Evolutionary conservation across 2,329 filamentous ascomycete species (phyloP).

Genomic region (Talaromyces marneffei): DNA sequence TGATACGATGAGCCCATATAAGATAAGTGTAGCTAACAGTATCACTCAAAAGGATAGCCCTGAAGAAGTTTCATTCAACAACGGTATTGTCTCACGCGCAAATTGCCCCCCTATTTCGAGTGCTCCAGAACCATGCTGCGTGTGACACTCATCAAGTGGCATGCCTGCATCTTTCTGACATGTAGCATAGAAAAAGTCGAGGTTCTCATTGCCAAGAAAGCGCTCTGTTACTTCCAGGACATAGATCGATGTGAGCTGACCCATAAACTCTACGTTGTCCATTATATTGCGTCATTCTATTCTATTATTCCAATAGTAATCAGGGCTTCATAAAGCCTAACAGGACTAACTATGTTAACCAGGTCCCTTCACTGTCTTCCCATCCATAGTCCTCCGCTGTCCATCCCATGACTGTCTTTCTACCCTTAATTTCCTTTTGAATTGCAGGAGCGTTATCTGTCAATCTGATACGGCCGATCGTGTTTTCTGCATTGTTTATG

Average conservation of each 20-base stretch:
- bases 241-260: conserved; percentile 37
- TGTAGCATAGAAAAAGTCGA: conserved; percentile 52
- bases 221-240: conserved; percentile 46
- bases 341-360: background rate
- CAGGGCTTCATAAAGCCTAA: too few species aligned
- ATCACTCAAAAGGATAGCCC: conserved; percentile 57
- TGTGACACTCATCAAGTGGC: conserved; percentile 46
- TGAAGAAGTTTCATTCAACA: conserved; percentile 49
- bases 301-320: background rate
- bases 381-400: background rate
- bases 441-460: background rate
- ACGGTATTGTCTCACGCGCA: conserved; percentile 31
- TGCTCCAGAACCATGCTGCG: conserved; percentile 45
- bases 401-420: background rate
- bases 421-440: background rate
- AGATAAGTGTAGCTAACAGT: conserved; percentile 55
- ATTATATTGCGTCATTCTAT: background rate
- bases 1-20: conserved; percentile 38
- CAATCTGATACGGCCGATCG: background rate
- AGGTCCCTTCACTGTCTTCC: background rate
- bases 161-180: conserved; percentile 48
- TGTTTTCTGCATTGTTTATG: background rate
- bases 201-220: conserved; percentile 49
- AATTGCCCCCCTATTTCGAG: conserved; percentile 44
- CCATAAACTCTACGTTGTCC: conserved; percentile 26